Percentiles rank a stretch among this genome's conserved stretches.
These are phyloP conservation scores for Fusarium sulawesiense DNA, from an alignment of 2,329 filamentous ascomycete genomes.

Conservation along the genomic window DNA sequence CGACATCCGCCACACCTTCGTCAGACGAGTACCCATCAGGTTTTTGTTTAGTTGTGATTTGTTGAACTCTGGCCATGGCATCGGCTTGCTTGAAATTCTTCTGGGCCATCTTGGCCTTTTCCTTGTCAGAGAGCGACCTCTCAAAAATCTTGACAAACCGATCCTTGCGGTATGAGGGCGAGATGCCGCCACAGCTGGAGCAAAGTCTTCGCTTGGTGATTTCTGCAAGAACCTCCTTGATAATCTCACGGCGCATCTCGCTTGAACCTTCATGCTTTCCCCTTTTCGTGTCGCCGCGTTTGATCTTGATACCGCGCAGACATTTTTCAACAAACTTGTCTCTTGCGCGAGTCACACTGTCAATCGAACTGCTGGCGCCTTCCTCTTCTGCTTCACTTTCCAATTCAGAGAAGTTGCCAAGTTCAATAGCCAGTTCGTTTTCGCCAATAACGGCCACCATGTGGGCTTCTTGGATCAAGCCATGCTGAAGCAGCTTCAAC, in stretches of 20 bases:
- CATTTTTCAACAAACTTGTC: conserved; percentile 78
- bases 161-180: conserved; percentile 88
- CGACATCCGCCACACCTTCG: conserved; percentile 77
- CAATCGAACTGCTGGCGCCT: conserved; percentile 61
- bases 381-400: conserved; percentile 73
- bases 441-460: conserved; percentile 66
- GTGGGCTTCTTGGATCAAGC: conserved; percentile 77
- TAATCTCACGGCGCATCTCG: conserved; percentile 78
- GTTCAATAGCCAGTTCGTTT: conserved; percentile 53
- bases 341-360: conserved; percentile 64
- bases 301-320: conserved; percentile 69
- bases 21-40: conserved; percentile 64
- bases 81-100: conserved; percentile 74
- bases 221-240: conserved; percentile 83
- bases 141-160: conserved; percentile 94
- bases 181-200: conserved; percentile 73
- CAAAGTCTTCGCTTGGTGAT: conserved; percentile 79
- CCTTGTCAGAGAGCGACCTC: conserved; percentile 78
- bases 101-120: conserved; percentile 81
- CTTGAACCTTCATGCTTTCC: conserved; percentile 86
- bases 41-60: conserved; percentile 54
- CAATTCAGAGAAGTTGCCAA: conserved; percentile 53
- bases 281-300: conserved; percentile 62
- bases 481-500: conserved; percentile 85
- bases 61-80: conserved; percentile 66